Evolutionary conservation across 2,329 filamentous ascomycete genomes (phyloP), one percentile per base, ranked within the genome.

Genomic region (Bretziella fagacearum): DNA sequence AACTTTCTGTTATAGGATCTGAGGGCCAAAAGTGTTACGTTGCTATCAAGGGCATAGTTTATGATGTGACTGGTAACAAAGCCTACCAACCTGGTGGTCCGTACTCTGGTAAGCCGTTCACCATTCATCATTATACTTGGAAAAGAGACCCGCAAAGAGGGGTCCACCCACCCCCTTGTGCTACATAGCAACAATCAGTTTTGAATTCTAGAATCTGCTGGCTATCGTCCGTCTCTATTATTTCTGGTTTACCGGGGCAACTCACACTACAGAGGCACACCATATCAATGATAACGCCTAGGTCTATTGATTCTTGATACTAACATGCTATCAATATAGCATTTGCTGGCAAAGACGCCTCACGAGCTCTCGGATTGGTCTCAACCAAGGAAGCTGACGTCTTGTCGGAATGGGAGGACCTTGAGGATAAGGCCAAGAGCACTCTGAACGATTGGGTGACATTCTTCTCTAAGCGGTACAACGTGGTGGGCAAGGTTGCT

Each of bases 391-490:
- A 72, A 4, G 84, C 91, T 56, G 87, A 96, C 55, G 89, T 84
- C 53, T 67, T 67, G 26, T 67, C 91, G 2, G 81, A 95, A 44
- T 96, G 84, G 82, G 69, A 80, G 49, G 82, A 86, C 57, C 68
- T 98, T 44, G 69, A 71, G 11, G 86, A 93, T 18, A 86, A 91
- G 63, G 79, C 95, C 61, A 84, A 91, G 67, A 76, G 74, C 22
- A 79, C 82, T 2, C 66, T 98, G 52, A 73, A 89, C 46, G 91
- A 98, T 62, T 98, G 91, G 91, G 77, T 81, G 53, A 93, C 82
- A 2, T 98, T 93, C 65, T 98, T 98, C 64, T 84, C 81, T 55
- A 98, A 96, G 68, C 73, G 91, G 49, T 98, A 98, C 66, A 96
- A 94, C 57, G 74, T 96, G 44, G 77, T 93, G 40, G 85, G 84